phyloP scores from a whole-genome alignment of 106 monocot genomes.

The Dactylorhiza incarnata region DNA sequence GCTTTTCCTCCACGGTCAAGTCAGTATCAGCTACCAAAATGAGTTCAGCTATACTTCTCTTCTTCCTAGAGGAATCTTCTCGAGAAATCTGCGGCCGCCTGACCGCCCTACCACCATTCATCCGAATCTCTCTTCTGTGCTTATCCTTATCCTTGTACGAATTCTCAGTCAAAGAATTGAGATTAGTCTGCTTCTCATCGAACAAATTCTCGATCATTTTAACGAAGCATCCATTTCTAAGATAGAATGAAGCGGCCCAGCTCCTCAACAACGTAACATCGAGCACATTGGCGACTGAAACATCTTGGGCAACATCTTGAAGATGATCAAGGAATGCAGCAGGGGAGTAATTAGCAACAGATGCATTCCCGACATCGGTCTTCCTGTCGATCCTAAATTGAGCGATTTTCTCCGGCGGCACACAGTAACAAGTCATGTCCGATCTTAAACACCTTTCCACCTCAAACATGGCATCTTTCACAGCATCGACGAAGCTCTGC shows the following conservation, averaged over 20 bases:
- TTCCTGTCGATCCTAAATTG: neutral
- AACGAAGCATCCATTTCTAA: slow-evolving; percentile 7
- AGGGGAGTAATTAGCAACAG: slow-evolving; percentile 1
- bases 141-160: neutral
- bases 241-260: slow-evolving; percentile 25
- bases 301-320: neutral
- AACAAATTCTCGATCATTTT: slow-evolving; percentile 8
- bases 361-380: neutral
- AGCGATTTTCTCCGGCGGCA: slow-evolving; percentile 7
- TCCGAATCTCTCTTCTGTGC: no score
- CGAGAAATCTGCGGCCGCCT: neutral
- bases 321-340: neutral
- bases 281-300: slow-evolving; percentile 10
- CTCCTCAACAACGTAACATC: slow-evolving; percentile 32
- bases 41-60: slow-evolving; percentile 11
- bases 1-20: neutral
- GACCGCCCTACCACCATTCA: neutral
- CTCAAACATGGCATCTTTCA: slow-evolving; percentile 1
- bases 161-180: neutral
- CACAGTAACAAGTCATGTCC: slow-evolving; percentile 37
- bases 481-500: slow-evolving; percentile 1
- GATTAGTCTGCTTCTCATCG: neutral
- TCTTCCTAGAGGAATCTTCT: slow-evolving; percentile 1
- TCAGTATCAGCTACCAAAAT: slow-evolving; percentile 1
- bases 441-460: slow-evolving; percentile 22